phyloP scores from a whole-genome alignment of 306 rosid genomes.

The Fragaria ananassa region DNA sequence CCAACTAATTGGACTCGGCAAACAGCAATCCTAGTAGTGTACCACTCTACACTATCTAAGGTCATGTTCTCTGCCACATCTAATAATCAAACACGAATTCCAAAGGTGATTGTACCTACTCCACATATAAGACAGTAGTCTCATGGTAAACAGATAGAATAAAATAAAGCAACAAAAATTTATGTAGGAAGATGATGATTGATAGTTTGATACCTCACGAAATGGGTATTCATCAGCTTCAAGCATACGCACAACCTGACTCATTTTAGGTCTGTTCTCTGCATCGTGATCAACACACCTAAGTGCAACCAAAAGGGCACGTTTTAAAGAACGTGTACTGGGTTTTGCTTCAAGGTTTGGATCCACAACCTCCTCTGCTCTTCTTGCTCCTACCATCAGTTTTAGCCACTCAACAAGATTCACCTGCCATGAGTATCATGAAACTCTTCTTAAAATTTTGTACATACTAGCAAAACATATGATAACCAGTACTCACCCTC shows the following conservation, averaged over 20 bases:
- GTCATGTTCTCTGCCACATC: not conserved
- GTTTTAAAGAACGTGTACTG: slow-evolving; percentile 69
- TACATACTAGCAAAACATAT: not conserved
- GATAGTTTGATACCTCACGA: slow-evolving; percentile 57
- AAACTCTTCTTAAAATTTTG: slow-evolving; percentile 17
- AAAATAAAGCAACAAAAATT: not conserved
- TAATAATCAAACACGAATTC: slow-evolving; percentile 1
- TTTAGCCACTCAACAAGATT: slow-evolving; percentile 98
- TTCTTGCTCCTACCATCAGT: slow-evolving; percentile 89
- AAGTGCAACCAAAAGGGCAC: slow-evolving; percentile 76
- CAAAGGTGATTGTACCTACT: not conserved
- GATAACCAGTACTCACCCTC: slow-evolving; percentile 1
- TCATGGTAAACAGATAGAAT: not conserved
- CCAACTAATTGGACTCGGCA: not conserved
- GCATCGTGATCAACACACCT: slow-evolving; percentile 91
- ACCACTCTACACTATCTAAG: slow-evolving; percentile 2
- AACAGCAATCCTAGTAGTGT: not conserved
- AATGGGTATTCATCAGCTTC: slow-evolving; percentile 87
- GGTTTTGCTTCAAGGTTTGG: slow-evolving; percentile 73
- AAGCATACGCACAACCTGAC: slow-evolving; percentile 87
- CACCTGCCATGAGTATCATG: slow-evolving; percentile 51
- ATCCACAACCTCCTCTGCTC: slow-evolving; percentile 90
- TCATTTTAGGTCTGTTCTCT: slow-evolving; percentile 87
- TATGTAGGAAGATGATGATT: not conserved
- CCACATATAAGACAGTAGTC: not conserved